Evolutionary conservation across 202 grass and related monocot species (phyloP), one percentile per base, ranked within the genome.

Genomic region (Schoenoplectus tabernaemontani): DNA sequence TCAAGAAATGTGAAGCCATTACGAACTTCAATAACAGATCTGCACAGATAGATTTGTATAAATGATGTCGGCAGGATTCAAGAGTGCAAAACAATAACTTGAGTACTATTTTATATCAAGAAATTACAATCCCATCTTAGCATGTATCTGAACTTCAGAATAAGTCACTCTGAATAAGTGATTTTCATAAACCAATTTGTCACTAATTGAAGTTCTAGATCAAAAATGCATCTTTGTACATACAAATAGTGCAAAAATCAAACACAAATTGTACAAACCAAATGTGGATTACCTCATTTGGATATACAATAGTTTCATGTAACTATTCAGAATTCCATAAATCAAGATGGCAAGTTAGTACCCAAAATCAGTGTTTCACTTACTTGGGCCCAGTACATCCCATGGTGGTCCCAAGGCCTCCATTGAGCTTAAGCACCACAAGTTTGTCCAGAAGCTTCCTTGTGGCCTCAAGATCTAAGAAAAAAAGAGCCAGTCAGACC

Each of bases 1-100:
- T 99, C 92, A 64, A 99, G 92, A 84, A 99, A 99, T 84, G 96
- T 99, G 80, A 95, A 99, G 12, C 90, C 96, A 79, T 93, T 99
- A 76, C 96, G 96, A 74, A 99, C 96, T 85, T 95, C 96, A 78
- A 99, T 99, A 47, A 99, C 96, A 82, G 96, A 99, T 76, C 96
- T 99, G 83, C 61, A 81, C 10, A 13, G 15, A 47, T 77, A 81
- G 23, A 59, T 53, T 11, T n/a, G 47, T 32, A 33, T 51, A 53
- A 73, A 75, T 34, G 28, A 54, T 5, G 44, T 75, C 28, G 4
- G 47, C 13, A 75, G 26, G 46, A 54, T 54, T 75, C 15, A n/a
- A 54, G 47, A 75, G 26, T 36, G 47, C 53, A 34, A 1, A 48
- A 34, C 11, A 34, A 74, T 19, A 54, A 5, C 44, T 53, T n/a